A percentile compares a stretch with the other conserved stretches of the same genome.
phyloP scores from a whole-genome alignment of 805 yeast species.

The Wickerhamomyces kurtzmanii region DNA sequence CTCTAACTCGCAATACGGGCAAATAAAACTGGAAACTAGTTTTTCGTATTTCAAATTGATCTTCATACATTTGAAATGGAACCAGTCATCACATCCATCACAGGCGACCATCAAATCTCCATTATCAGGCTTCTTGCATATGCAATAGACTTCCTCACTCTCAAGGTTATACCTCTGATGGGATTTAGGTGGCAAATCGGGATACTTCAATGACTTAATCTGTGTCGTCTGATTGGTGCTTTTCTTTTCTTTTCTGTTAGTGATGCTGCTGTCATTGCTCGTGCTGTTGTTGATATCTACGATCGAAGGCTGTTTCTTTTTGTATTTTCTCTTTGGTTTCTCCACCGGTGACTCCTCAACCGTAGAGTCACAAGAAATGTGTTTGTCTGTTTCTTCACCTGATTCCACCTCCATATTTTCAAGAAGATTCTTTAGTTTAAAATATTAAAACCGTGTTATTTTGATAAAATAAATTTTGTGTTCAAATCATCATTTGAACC shows the following conservation, averaged over 20 bases:
- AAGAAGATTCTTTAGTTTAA: too few relatives aligned
- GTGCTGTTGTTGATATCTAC: too few relatives aligned
- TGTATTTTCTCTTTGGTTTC: background rate
- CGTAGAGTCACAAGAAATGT: constrained; percentile 1
- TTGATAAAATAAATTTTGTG: too few relatives aligned
- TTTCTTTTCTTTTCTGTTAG: too few relatives aligned
- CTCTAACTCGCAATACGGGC: constrained; percentile 57
- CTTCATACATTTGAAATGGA: constrained; percentile 71
- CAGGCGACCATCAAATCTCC: constrained; percentile 89
- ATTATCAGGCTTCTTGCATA: constrained; percentile 69
- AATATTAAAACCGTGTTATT: too few relatives aligned
- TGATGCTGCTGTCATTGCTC: constrained; percentile 1
- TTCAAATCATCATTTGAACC: too few relatives aligned
- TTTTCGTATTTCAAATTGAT: constrained; percentile 39
- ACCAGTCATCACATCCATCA: constrained; percentile 95
- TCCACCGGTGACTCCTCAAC: constrained; percentile 2
- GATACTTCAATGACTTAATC: constrained; percentile 20
- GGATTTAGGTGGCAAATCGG: constrained; percentile 8
- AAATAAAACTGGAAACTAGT: constrained; percentile 55
- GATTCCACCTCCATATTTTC: too few relatives aligned
- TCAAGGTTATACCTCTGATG: constrained; percentile 29
- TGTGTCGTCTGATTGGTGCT: background rate
- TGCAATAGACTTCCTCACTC: constrained; percentile 63
- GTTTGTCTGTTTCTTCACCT: constrained; percentile 3
- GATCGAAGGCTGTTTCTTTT: constrained; percentile 1